A percentile compares a stretch with the other conserved stretches of the same genome.
These are phyloP conservation scores for Theobroma grandiflorum DNA, from an alignment of 441 rosid species.

Conservation along the genomic window DNA sequence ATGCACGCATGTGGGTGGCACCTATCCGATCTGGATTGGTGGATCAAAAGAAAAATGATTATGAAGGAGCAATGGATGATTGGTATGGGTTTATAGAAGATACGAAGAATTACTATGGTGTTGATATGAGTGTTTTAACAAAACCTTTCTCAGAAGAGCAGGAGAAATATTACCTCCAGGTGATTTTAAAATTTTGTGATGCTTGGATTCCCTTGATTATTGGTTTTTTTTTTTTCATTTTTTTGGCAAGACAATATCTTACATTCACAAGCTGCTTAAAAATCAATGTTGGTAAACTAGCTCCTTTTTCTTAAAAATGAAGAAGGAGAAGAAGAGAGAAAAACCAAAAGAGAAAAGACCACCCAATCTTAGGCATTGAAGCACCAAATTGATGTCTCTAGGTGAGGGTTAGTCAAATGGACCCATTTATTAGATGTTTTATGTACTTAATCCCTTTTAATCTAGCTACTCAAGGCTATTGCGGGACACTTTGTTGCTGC, in stretches of 20 bases:
- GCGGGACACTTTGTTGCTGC: no score
- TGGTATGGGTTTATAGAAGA: slow-evolving; percentile 79
- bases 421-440: slow-evolving; percentile 9
- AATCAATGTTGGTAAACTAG: neutral
- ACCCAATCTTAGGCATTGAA: neutral
- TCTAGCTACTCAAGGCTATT: slow-evolving; percentile 2
- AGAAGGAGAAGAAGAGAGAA: neutral
- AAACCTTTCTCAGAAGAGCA: slow-evolving; percentile 85
- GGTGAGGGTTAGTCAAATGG: neutral
- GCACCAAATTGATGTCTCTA: slow-evolving; percentile 8
- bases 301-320: neutral
- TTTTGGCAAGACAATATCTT: slow-evolving; percentile 18
- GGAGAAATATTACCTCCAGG: slow-evolving; percentile 86
- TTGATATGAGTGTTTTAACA: slow-evolving; percentile 80
- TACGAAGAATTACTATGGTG: slow-evolving; percentile 74
- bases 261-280: neutral
- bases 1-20: slow-evolving; percentile 98
- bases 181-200: slow-evolving; percentile 36
- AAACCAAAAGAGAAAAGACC: neutral
- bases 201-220: neutral
- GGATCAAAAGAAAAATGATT: slow-evolving; percentile 72
- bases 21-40: slow-evolving; percentile 79
- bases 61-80: slow-evolving; percentile 84
- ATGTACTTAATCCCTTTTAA: neutral
- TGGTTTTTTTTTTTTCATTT: neutral